Base-by-base conservation (phyloP, 1,284 basidiomycete species). In the Ceraceosorus guamensis region DNA sequence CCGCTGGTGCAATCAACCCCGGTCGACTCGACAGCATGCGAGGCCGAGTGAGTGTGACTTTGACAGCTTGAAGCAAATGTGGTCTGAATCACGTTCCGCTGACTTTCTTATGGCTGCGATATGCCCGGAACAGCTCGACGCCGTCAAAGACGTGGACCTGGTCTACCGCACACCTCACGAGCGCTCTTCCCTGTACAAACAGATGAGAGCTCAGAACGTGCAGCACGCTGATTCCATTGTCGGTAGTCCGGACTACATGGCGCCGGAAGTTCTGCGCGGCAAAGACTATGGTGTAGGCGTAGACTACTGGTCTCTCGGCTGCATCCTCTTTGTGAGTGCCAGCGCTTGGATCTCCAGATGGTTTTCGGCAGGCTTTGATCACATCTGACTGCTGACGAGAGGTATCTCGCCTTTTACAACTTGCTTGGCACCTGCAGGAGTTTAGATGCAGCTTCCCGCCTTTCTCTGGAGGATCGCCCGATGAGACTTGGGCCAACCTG, bases 401-500 rank as follows among this genome's bases (percentile, higher is more conserved):
- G 1, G 24, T 24, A 3, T 24, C 24, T 1, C 2, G 24, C 24
- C 24, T 13, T 16, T 43, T 16, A 43, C 41, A 13, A 16, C 41
- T 43, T 16, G 13, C 45, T 46, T 46, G 45, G 14, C 11, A 13
- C 45, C 6, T 3, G 11, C 45, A 46, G 45, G 71, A 97, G 79
- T 96, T 96, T 79, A 81, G 96, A n/a, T 80, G 79, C 56, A 79
- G 78, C 55, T 98, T 96, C 80, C 95, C 95, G 8, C 95, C 95
- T 0, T 99, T 98, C 80, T 93, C 89, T 52, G 95, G 95, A 11
- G 85, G 87, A 46, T 91, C 87, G 0, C 88, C 92, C 0, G 93
- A 99, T 70, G 95, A 99, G 79, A 99, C 95, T 0, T 99, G 95
- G 91, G 91, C 91, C 18, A 98, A 98, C 77, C 80, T 99, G 67